A percentile compares a stretch with the other conserved stretches of the same genome.
phyloP scores from a whole-genome alignment of 2,329 filamentous ascomycete species.

The Neofusicoccum parvum region DNA sequence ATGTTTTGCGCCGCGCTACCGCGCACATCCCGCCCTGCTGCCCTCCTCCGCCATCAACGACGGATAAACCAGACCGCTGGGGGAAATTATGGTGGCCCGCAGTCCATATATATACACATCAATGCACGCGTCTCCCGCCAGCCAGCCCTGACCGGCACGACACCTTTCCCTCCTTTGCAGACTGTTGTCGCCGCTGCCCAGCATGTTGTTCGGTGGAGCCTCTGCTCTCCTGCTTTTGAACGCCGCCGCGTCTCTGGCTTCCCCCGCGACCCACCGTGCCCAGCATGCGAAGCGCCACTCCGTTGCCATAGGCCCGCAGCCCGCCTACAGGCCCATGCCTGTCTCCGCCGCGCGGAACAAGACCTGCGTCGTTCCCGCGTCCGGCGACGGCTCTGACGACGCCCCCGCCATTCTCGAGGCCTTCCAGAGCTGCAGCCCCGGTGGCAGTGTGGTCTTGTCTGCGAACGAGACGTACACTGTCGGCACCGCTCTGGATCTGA shows the following conservation, averaged over 20 bases:
- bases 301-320: slow-evolving; percentile 37
- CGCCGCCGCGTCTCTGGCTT: slow-evolving; percentile 6
- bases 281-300: slow-evolving; percentile 30
- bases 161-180: background rate
- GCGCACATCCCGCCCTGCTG: background rate
- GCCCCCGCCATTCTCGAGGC: slow-evolving; percentile 56
- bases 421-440: slow-evolving; percentile 62
- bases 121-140: background rate
- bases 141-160: background rate
- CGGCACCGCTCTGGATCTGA: slow-evolving; percentile 66
- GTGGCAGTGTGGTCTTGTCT: slow-evolving; percentile 63
- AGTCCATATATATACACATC: background rate
- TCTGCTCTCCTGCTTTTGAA: slow-evolving; percentile 8
- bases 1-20: background rate
- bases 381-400: slow-evolving; percentile 50
- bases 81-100: background rate
- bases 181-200: slow-evolving; percentile 1
- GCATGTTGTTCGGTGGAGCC: slow-evolving; percentile 13
- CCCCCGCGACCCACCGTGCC: background rate
- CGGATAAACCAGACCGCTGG: slow-evolving; percentile 10
- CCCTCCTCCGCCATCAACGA: background rate
- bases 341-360: slow-evolving; percentile 38
- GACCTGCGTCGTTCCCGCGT: slow-evolving; percentile 42
- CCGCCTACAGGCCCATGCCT: slow-evolving; percentile 38
- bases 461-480: slow-evolving; percentile 61